Evolutionary conservation across 2,329 filamentous ascomycete species (phyloP).

Genomic region (Emericellopsis cladophorae): DNA sequence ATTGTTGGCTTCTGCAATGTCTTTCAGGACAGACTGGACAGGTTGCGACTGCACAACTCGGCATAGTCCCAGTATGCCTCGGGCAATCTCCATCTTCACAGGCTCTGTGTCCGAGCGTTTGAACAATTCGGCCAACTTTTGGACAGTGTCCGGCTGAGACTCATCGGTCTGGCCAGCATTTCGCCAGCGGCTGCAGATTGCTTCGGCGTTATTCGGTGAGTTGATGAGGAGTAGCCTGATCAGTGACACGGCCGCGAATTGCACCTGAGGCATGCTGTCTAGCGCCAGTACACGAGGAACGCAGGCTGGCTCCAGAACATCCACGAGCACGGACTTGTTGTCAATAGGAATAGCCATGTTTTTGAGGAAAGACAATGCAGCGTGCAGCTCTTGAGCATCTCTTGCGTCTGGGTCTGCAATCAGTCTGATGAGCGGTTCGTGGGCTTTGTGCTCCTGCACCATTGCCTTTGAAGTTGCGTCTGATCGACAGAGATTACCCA

Average conservation of each 20-base stretch:
- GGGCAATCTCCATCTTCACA: constrained; percentile 46
- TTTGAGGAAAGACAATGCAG: constrained; percentile 47
- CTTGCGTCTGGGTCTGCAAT: constrained; percentile 25
- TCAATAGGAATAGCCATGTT: constrained; percentile 46
- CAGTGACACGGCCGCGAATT: constrained; percentile 47
- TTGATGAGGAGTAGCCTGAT: constrained; percentile 41
- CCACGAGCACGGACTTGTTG: constrained; percentile 40
- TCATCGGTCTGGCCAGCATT: no score
- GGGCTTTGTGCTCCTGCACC: constrained; percentile 26
- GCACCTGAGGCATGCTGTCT: constrained; percentile 39
- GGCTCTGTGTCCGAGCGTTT: constrained; percentile 29
- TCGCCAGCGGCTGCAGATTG: constrained; percentile 24
- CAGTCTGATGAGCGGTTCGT: constrained; percentile 30
- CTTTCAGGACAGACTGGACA: constrained; percentile 15
- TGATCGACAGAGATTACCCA: constrained; percentile 49
- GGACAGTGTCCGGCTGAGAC: constrained; percentile 12
- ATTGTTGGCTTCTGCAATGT: constrained; percentile 16
- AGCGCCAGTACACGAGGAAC: constrained; percentile 42
- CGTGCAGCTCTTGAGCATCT: constrained; percentile 41
- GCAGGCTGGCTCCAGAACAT: constrained; percentile 28
- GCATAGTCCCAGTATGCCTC: constrained; percentile 38
- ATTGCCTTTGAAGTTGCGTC: constrained; percentile 39
- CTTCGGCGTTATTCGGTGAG: constrained; percentile 36
- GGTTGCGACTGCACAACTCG: constrained; percentile 36
- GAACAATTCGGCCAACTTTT: constrained; percentile 24